These are phyloP conservation scores for Pythium brassicae DNA, from an alignment of 352 stramenopile genomes.

Conservation along the genomic window DNA sequence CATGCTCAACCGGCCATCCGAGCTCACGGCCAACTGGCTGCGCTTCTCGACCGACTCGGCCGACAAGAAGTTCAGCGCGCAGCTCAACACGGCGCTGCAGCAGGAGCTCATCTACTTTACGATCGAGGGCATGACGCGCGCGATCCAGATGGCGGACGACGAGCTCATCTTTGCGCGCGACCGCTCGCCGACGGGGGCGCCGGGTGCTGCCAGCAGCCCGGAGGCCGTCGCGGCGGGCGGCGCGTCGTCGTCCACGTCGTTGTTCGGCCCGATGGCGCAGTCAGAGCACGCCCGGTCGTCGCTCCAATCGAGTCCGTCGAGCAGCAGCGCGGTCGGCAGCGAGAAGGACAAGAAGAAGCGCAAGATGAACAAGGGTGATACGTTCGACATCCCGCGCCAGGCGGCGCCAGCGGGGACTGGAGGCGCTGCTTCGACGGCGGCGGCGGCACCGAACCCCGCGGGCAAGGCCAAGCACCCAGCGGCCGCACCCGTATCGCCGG, in stretches of 20 bases:
- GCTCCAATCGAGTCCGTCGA: not conserved
- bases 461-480: not conserved
- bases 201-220: not conserved
- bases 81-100: conserved; percentile 85
- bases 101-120: conserved; percentile 89
- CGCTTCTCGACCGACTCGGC: conserved; percentile 70
- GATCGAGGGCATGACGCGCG: conserved; percentile 82
- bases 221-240: not conserved
- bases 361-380: conserved; percentile 11
- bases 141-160: conserved; percentile 66
- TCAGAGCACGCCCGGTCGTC: not conserved
- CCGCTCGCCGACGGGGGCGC: conserved; percentile 35
- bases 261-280: not conserved
- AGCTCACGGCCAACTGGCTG: conserved; percentile 63
- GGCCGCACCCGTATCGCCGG: conserved; percentile 4
- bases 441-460: not conserved
- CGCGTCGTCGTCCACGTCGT: not conserved
- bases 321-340: not conserved
- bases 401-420: too few relatives aligned
- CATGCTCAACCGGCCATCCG: conserved; percentile 69
- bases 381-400: conserved; percentile 13
- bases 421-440: not conserved
- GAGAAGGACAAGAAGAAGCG: conserved; percentile 7
- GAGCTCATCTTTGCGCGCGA: conserved; percentile 42
- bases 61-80: conserved; percentile 78